Evolutionary conservation across 306 rosid species (phyloP), one percentile per base, ranked within the genome.

Genomic region (Cicer yamashitae): DNA sequence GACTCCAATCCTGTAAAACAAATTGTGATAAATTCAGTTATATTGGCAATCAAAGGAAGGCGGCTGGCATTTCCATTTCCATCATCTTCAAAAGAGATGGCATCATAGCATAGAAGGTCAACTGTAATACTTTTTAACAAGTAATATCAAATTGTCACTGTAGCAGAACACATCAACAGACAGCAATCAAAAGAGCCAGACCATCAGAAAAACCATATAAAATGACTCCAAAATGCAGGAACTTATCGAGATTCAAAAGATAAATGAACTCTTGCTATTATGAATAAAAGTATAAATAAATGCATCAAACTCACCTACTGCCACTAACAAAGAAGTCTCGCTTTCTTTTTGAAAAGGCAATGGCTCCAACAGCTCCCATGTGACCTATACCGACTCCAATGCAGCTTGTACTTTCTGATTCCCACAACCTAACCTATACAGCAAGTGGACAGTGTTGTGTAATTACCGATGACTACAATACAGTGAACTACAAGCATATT

Each of bases 401-500:
- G 81, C 98, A 94, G 68, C 86, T 79, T 83, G 83, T 78, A 69
- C 88, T 86, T 89, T 85, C 96, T 39, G 97, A 83, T 14, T 89
- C 97, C 98, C 97, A 94, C 76, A 94, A 77, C 85, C 98, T 88
- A 87, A 91, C 98, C 96, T 94, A 81, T 77, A 88, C 10, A 51
- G 14, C 65, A 70, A 43, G 70, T n/a, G 70, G 74, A 30, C 62
- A 78, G 41, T 43, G 52, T 63, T 17, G 30, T 34, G 61, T 30
- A 71, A 62, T 51, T 22, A 40, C 17, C 10, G 34, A 78, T 65
- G 40, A 64, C 41, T 38, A 52, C 17, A 41, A 66, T 37, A 45
- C 11, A 71, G 53, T 47, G 48, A 46, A 38, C 13, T 71, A 10
- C 25, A 70, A 57, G 58, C 79, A 74, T 64, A 37, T 51, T 12